Evolutionary conservation across 2,329 filamentous ascomycete species (phyloP).

Genomic region (Pseudogymnoascus sp.): DNA sequence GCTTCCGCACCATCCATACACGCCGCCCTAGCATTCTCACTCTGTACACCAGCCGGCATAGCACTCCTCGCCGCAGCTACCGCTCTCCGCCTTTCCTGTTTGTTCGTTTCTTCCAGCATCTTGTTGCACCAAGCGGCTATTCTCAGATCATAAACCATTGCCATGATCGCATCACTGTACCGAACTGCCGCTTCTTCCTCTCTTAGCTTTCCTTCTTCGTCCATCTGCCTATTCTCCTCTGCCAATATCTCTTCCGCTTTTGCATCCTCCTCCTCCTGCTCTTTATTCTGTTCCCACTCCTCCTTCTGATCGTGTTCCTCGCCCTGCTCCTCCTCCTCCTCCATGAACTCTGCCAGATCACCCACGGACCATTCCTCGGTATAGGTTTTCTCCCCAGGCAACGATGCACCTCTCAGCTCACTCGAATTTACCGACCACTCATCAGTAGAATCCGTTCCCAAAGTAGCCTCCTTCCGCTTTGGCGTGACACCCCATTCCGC

Average conservation of each 20-base stretch:
- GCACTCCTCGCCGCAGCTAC: too few species aligned
- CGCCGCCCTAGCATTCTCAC: too few species aligned
- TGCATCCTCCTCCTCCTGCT: background rate
- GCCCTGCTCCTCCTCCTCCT: too few species aligned
- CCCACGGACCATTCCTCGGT: too few species aligned
- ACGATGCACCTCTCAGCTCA: background rate
- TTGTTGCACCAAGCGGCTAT: background rate
- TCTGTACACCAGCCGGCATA: too few species aligned
- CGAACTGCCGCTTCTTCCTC: background rate
- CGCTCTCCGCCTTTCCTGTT: background rate
- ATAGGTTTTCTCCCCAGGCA: too few species aligned
- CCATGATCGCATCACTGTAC: background rate
- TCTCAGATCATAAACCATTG: background rate
- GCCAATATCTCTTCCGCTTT: background rate
- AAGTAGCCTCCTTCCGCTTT: background rate
- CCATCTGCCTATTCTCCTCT: background rate
- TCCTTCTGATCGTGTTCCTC: too few species aligned
- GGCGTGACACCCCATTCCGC: too few species aligned
- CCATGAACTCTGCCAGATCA: too few species aligned
- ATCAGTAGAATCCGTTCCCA: background rate
- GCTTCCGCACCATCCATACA: background rate
- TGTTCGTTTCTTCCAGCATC: background rate
- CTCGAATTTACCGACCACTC: background rate
- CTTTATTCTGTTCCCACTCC: background rate
- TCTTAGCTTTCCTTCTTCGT: background rate